Evolutionary conservation across 1,139 yeast species (phyloP).

Genomic region (Kodamaea sp.): DNA sequence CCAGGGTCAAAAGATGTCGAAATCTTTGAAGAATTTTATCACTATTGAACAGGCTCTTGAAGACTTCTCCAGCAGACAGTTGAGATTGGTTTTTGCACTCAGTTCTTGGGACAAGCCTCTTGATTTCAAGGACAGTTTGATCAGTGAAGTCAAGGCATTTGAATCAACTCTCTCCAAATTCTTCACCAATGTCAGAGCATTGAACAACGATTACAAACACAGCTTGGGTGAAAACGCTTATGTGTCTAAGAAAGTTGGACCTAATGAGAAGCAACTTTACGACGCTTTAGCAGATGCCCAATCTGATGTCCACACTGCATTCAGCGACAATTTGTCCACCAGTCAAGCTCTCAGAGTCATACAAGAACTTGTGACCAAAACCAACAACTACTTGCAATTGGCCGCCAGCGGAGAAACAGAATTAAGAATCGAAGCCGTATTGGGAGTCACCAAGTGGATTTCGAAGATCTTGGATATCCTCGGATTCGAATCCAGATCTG

Average conservation of each 20-base stretch:
- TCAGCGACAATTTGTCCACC: constrained; percentile 85
- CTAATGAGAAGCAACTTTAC: constrained; percentile 56
- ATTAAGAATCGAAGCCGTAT: constrained; percentile 64
- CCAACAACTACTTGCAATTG: constrained; percentile 69
- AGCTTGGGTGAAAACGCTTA: constrained; percentile 45
- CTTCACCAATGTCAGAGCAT: constrained; percentile 81
- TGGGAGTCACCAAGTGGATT: constrained; percentile 66
- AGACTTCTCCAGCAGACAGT: constrained; percentile 71
- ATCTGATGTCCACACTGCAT: constrained; percentile 68
- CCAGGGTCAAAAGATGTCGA: constrained; percentile 98
- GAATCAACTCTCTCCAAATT: constrained; percentile 79
- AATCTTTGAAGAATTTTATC: constrained; percentile 89
- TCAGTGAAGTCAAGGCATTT: constrained; percentile 72
- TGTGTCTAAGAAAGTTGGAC: constrained; percentile 56
- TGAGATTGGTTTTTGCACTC: constrained; percentile 86
- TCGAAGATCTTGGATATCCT: constrained; percentile 67
- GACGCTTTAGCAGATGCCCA: constrained; percentile 55
- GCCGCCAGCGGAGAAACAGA: constrained; percentile 45
- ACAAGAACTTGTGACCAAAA: constrained; percentile 65
- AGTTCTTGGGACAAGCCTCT: constrained; percentile 91
- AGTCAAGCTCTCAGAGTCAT: constrained; percentile 70
- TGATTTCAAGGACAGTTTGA: constrained; percentile 83
- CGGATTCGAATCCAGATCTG: constrained; percentile 74
- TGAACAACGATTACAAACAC: constrained; percentile 60
- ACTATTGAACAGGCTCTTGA: constrained; percentile 88